Conservation (phyloP, 2,329 filamentous ascomycete species). For the Hyphodiscus sp. region DNA sequence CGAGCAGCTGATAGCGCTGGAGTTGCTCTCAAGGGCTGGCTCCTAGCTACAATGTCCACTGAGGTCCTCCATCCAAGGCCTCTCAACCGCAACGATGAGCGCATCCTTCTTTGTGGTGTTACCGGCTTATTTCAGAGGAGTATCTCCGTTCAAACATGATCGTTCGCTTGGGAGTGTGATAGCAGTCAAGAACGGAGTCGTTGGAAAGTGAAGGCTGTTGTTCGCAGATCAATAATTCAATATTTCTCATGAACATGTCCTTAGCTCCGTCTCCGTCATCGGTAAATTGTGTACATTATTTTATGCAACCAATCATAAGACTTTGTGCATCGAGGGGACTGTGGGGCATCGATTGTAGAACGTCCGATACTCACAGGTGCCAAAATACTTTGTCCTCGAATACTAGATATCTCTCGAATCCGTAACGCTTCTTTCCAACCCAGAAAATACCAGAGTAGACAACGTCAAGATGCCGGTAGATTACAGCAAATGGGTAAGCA, state of each 20-base stretch:
- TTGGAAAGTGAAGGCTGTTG: not conserved
- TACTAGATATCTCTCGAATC: not conserved
- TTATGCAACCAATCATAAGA: not conserved
- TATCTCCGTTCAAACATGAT: constrained; percentile 21
- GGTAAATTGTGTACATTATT: not conserved
- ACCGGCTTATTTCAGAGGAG: constrained; percentile 19
- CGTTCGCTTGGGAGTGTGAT: constrained; percentile 14
- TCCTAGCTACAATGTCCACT: constrained; percentile 20
- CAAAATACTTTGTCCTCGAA: not conserved
- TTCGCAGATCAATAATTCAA: not conserved
- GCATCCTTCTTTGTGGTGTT: constrained; percentile 26
- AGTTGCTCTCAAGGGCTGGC: constrained; percentile 14
- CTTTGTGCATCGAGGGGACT: constrained; percentile 10
- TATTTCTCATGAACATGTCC: not conserved
- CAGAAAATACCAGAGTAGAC: not conserved
- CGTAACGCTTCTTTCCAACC: not conserved
- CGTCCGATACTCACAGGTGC: constrained; percentile 22
- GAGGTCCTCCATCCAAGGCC: constrained; percentile 20
- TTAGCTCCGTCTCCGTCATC: not conserved
- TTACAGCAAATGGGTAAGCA: constrained; percentile 51
- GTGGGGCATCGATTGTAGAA: constrained; percentile 14
- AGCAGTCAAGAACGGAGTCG: not conserved
- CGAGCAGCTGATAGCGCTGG: constrained; percentile 8
- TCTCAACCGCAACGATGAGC: constrained; percentile 17
- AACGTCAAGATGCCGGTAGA: constrained; percentile 48